Base-by-base conservation (phyloP, 2,329 filamentous ascomycete genomes). In the Neofusicoccum kwambonambiense region DNA sequence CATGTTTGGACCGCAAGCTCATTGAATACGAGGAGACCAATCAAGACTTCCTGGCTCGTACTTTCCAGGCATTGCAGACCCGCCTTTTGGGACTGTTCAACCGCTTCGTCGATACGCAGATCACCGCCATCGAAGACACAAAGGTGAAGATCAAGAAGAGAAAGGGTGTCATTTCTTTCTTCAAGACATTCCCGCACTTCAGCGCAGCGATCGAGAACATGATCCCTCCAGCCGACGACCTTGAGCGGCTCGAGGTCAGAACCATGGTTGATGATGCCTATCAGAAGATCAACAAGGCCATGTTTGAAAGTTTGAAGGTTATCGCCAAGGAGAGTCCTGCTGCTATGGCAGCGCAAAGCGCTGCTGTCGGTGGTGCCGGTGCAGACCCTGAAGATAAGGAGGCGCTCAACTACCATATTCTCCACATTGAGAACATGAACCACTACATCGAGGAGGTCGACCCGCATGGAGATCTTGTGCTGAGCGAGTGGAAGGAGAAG, bases 71-170 rank as follows among this genome's bases (percentile, higher is more conserved):
- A 73, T 81, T 96, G 9, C 91, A 95, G 70, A 85, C 87, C 64
- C 86, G 86, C 47, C 82, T 98, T 17, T 87, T 90, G 69, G 85
- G 86, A 2, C 86, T 91, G 2, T 97, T 97, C 80, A 88, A 85
- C 67, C 92, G 91, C 68, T 97, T 98, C 71, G 88, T 98, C 8
- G 94, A 98, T 69, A 92, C 97, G 68, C 95, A 99, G 76, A 90
- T 98, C 66, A 91, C 92, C 31, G 93, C 93, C 4, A 97, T 98
- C 68, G 95, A 98, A 78, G 95, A 98, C 67, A 98, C 93, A 44
- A 98, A 98, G 79, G 94, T 99, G 76, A 97, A 97, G 82, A 93
- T 97, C 79, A 97, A 97, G 83, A 98, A 98, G 83, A 90, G 95
- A 70, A 97, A 96, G 80, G 94, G 95, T 11, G 92, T 99, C 64